These are phyloP conservation scores for Mycena kentingensis DNA, from an alignment of 768 basidiomycete genomes.

Conservation along the genomic window DNA sequence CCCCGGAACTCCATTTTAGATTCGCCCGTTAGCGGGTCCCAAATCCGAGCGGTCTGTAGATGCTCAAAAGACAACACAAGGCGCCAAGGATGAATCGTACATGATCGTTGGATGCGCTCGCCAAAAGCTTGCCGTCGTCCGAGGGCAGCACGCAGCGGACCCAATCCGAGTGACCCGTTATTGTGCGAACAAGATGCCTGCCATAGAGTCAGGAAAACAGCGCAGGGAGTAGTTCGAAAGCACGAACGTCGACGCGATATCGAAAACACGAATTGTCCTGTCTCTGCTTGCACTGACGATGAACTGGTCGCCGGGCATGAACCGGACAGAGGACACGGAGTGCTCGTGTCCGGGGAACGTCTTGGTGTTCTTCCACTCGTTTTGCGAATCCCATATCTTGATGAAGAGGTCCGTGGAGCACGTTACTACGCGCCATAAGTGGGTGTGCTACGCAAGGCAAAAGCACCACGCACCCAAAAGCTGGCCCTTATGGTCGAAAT, in stretches of 20 bases:
- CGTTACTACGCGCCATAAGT: conserved; percentile 46
- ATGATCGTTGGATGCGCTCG: conserved; percentile 87
- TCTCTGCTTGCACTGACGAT: conserved; percentile 89
- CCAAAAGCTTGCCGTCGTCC: conserved; percentile 70
- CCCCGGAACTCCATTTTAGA: conserved; percentile 83
- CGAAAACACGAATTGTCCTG: conserved; percentile 82
- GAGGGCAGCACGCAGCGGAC: conserved; percentile 70
- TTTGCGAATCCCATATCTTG: conserved; percentile 89
- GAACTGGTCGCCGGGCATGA: conserved; percentile 81
- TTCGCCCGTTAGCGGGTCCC: conserved; percentile 73
- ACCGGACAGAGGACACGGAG: conserved; percentile 82
- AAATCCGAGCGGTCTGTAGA: conserved; percentile 72
- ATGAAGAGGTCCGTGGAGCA: conserved; percentile 86
- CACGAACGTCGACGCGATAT: conserved; percentile 81
- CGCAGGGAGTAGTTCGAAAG: not conserved
- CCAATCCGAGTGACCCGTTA: conserved; percentile 83
- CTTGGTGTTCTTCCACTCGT: conserved; percentile 88
- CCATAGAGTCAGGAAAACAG: conserved; percentile 17
- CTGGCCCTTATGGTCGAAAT: conserved; percentile 86
- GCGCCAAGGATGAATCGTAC: conserved; percentile 42
- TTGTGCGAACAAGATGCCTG: conserved; percentile 76
- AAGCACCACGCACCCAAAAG: conserved; percentile 59
- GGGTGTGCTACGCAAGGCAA: not conserved
- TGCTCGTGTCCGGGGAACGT: conserved; percentile 91
- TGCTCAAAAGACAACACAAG: not conserved